Conservation (phyloP, 306 rosid species). For the Cicer yamashitae region DNA sequence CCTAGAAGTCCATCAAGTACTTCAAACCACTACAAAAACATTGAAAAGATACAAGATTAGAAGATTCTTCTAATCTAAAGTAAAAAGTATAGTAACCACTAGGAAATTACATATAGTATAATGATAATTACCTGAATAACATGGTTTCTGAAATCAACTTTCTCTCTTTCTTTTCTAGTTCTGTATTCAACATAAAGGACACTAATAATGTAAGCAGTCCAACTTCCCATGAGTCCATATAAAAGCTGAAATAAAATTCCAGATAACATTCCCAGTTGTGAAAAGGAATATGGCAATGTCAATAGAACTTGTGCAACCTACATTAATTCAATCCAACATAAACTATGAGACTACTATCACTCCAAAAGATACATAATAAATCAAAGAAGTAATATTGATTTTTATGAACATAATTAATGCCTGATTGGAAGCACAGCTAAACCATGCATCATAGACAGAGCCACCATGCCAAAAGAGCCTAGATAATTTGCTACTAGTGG, state of each 20-base stretch:
- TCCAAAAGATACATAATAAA: neutral
- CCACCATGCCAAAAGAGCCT: conserved; percentile 89
- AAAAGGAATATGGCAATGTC: conserved; percentile 95
- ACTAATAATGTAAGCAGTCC: conserved; percentile 98
- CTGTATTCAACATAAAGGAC: conserved; percentile 91
- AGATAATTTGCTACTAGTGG: conserved; percentile 63
- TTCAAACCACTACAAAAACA: conserved; percentile 84
- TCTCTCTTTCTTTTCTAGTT: conserved; percentile 96
- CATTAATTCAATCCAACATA: conserved; percentile 38
- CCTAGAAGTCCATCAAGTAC: conserved; percentile 97
- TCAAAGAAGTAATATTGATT: conserved; percentile 5
- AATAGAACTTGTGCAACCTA: conserved; percentile 98
- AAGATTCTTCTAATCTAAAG: conserved; percentile 1
- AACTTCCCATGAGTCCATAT: conserved; percentile 95
- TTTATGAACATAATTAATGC: conserved; percentile 41
- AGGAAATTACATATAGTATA: too few relatives aligned
- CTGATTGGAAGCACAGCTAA: conserved; percentile 98
- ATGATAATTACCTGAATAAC: conserved; percentile 75
- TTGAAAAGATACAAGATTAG: conserved; percentile 16
- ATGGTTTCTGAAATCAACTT: conserved; percentile 93
- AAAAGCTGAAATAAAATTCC: conserved; percentile 93
- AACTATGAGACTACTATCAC: neutral
- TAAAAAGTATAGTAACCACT: too few relatives aligned
- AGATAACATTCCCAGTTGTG: conserved; percentile 93
- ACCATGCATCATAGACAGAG: conserved; percentile 99